Conservation (phyloP, 306 rosid species). For the Phaseolus lunatus region DNA sequence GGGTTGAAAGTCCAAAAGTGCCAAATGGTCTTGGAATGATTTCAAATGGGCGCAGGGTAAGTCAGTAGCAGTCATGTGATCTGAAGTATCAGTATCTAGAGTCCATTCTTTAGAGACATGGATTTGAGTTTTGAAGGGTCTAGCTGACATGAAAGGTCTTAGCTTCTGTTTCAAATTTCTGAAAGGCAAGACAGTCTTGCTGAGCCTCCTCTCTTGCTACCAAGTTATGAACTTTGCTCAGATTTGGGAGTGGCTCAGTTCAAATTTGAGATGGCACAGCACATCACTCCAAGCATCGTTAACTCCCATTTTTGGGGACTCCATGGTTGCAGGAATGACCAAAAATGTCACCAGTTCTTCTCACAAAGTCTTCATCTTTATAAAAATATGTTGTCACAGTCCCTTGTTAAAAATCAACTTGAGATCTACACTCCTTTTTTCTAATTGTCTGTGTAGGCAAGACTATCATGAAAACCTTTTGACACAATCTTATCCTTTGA, state of each 20-base stretch:
- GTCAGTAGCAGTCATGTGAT: neutral
- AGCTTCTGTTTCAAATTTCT: neutral
- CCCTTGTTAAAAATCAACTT: neutral
- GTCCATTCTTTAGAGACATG: neutral
- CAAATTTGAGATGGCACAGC: neutral
- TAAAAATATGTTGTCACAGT: neutral
- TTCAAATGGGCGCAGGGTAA: neutral
- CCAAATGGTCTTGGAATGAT: neutral
- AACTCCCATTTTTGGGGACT: neutral
- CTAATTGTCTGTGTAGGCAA: neutral
- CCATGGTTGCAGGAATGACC: neutral
- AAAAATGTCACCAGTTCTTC: neutral
- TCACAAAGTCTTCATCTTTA: neutral
- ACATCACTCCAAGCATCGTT: neutral
- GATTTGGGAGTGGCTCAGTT: neutral
- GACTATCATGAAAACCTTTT: neutral
- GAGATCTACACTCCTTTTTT: neutral
- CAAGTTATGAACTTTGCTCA: neutral
- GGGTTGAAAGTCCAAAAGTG: neutral
- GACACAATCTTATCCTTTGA: neutral
- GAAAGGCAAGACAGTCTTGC: neutral
- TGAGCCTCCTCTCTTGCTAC: neutral
- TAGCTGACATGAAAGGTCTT: constrained; percentile 1
- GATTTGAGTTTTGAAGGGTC: neutral
- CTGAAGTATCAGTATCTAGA: neutral